Conservation (phyloP, 2,329 filamentous ascomycete genomes). For the Aphanoascus verrucosus region DNA sequence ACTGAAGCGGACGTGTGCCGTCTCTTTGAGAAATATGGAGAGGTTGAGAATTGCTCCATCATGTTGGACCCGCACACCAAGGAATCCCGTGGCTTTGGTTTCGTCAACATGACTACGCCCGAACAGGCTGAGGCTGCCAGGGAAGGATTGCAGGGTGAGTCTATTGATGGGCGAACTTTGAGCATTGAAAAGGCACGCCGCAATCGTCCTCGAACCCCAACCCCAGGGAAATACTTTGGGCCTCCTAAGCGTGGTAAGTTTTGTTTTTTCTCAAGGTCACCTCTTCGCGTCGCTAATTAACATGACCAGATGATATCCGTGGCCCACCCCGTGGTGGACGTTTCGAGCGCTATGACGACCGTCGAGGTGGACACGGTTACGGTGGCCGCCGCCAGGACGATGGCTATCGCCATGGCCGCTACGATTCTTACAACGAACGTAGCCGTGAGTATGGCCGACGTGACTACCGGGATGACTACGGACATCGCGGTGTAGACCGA, state of each 20-base stretch:
- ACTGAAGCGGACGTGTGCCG: slow-evolving; percentile 82
- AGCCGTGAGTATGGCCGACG: slow-evolving; percentile 20
- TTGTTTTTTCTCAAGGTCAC: slow-evolving; percentile 4
- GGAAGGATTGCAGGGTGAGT: slow-evolving; percentile 88
- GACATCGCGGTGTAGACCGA: slow-evolving; percentile 42
- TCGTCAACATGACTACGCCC: slow-evolving; percentile 95
- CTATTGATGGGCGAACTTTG: slow-evolving; percentile 86
- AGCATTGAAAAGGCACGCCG: slow-evolving; percentile 99
- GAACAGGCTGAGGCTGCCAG: slow-evolving; percentile 95
- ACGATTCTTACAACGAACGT: slow-evolving; percentile 46
- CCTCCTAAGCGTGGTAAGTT: slow-evolving; percentile 89
- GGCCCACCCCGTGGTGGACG: slow-evolving; percentile 37
- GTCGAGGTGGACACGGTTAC: slow-evolving; percentile 35
- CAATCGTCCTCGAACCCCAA: slow-evolving; percentile 86
- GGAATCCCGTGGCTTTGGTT: slow-evolving; percentile 96
- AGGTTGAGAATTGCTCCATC: slow-evolving; percentile 98
- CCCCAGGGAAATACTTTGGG: slow-evolving; percentile 97
- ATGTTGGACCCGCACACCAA: slow-evolving; percentile 98
- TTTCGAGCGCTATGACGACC: slow-evolving; percentile 40
- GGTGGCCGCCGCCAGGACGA: slow-evolving; percentile 36
- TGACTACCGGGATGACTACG: slow-evolving; percentile 20
- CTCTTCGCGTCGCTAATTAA: slow-evolving; percentile 15
- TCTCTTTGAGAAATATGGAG: slow-evolving; percentile 96
- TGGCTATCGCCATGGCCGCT: slow-evolving; percentile 35
- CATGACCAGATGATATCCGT: slow-evolving; percentile 34